A percentile compares a stretch with the other conserved stretches of the same genome.
These are phyloP conservation scores for Macadamia integrifolia DNA, from an alignment of 164 flowering plant genomes.

Conservation along the genomic window DNA sequence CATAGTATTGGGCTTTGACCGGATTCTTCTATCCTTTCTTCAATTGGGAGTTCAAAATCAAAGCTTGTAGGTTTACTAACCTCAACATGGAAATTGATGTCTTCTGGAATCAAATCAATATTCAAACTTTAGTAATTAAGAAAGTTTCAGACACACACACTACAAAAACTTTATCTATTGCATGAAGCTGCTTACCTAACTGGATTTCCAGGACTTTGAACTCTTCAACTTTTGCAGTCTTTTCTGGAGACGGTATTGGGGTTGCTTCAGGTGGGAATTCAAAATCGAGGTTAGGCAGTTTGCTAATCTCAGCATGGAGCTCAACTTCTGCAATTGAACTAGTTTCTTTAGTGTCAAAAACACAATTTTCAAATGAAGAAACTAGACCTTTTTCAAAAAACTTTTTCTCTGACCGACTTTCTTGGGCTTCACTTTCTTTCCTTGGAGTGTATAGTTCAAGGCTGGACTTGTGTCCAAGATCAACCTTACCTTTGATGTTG, in stretches of 20 bases:
- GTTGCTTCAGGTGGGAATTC: no score
- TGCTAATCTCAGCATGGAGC: no score
- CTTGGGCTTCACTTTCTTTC: constrained; percentile 9
- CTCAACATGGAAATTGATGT: constrained; percentile 15
- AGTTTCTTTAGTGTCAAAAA: not conserved
- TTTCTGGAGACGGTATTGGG: no score
- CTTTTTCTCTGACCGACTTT: not conserved
- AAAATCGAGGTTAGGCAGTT: no score
- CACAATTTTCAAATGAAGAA: not conserved
- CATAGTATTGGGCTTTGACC: constrained; percentile 36
- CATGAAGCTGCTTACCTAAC: not conserved
- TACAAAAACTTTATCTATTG: constrained; percentile 6
- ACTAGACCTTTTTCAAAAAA: no score
- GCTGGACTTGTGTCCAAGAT: not conserved
- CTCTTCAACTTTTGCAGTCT: no score
- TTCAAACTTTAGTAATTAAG: constrained; percentile 17
- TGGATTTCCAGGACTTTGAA: no score
- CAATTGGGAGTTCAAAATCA: constrained; percentile 26
- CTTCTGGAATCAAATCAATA: constrained; percentile 22
- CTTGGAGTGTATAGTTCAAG: constrained; percentile 3
- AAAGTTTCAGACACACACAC: constrained; percentile 4
- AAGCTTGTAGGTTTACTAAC: constrained; percentile 39
- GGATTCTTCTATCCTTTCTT: constrained; percentile 29
- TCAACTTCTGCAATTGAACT: no score
- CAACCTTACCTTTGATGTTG: constrained; percentile 4